Base-by-base conservation (phyloP, 352 stramenopile species). In the Phytophthora quininea region DNA sequence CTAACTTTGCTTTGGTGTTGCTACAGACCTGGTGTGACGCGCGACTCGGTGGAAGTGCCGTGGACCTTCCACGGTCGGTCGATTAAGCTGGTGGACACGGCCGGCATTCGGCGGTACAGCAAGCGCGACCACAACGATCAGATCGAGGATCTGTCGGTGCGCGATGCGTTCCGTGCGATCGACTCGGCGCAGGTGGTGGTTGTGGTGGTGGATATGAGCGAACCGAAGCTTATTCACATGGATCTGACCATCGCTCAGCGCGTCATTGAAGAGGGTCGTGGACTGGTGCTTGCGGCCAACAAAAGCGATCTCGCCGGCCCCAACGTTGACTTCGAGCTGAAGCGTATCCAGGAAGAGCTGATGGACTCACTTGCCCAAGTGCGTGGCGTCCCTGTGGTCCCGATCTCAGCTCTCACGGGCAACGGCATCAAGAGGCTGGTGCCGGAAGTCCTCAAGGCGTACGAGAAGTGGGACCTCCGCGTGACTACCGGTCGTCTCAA, bases 91-190 rank as follows among this genome's bases (percentile, higher is more conserved):
- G 86, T 95, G 10, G 87, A 95, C 70, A 95, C 87, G 15, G 87
- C 87, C 0, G 87, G 87, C 30, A 95, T 95, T 59, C 83, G 87
- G 43, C 84, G 85, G 56, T 91, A 92, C 69, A 92, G 85, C 79
- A 95, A 95, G 66, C 87, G 87, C 42, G 87, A 95, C 61, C 79
- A 91, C 48, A 75, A 85, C 12, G 90, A 95, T 64, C 80, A 92
- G 73, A 95, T 95, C 54, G 87, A 95, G 61, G 91, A 95, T 56
- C 62, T 95, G 37, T 93, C 87, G 49, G 87, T 95, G 59, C 85
- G 85, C 35, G 85, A 95, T 73, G 70, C 87, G 43, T 93, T 93
- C 68, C 81, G 84, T 55, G 84, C 87, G 32, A 90, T 95, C 53
- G 86, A 92, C 64, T 90, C 81, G 57, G 87, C 87, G 14, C 84